Conservation (phyloP, 441 rosid species). For the Gossypium schwendimanii region DNA sequence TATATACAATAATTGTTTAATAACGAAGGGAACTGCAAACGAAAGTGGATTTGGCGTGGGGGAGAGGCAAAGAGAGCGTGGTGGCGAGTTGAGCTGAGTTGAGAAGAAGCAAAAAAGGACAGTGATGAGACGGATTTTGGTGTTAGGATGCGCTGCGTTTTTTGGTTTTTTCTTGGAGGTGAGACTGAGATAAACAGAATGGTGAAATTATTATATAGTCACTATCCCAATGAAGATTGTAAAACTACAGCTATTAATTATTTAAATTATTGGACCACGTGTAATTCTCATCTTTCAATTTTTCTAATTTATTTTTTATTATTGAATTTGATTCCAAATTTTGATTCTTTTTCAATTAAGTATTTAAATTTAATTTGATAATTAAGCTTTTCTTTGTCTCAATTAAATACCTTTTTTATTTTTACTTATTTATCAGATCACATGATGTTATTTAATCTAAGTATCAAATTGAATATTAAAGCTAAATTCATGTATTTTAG, state of each 20-base stretch:
- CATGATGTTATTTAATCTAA: no score
- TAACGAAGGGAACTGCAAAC: background rate
- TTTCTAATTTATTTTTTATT: no score
- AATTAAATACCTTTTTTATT: no score
- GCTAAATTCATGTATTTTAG: no score
- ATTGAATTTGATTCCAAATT: no score
- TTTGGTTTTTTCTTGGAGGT: background rate
- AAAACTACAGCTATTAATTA: background rate
- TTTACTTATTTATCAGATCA: no score
- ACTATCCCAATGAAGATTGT: no score
- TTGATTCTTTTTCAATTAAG: no score
- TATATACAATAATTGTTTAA: background rate
- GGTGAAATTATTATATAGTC: no score
- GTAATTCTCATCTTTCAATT: background rate
- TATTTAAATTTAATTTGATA: no score
- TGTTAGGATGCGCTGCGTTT: background rate
- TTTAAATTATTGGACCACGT: background rate
- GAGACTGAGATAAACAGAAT: background rate
- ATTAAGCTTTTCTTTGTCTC: no score
- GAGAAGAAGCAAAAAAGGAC: background rate
- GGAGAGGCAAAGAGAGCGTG: background rate
- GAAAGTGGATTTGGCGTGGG: slow-evolving; percentile 15
- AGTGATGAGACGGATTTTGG: background rate
- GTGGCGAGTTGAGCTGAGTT: background rate
- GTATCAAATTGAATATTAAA: no score